These are phyloP conservation scores for Eucalyptus tenuipes DNA, from an alignment of 345 rosid species.

Conservation along the genomic window DNA sequence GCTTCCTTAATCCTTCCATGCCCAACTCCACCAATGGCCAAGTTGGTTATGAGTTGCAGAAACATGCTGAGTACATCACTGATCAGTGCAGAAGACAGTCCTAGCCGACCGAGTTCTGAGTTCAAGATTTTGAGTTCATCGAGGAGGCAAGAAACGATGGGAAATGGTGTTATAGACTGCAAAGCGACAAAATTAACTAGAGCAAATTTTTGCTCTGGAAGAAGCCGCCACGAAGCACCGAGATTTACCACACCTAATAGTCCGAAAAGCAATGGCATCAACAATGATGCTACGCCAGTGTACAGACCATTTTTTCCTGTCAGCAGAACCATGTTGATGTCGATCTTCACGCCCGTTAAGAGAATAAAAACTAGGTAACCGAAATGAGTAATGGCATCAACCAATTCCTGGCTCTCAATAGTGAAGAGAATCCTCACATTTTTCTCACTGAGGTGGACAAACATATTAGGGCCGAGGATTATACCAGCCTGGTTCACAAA, in stretches of 20 bases:
- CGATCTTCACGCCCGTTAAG: slow-evolving; percentile 12
- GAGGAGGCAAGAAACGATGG: not conserved
- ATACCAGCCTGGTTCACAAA: not conserved
- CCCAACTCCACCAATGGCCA: not conserved
- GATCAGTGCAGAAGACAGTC: slow-evolving; percentile 1
- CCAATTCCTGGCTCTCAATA: not conserved
- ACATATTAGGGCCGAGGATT: not conserved
- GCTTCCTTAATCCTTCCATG: not conserved
- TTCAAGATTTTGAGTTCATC: slow-evolving; percentile 2
- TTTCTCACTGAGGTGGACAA: not conserved
- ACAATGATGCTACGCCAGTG: not conserved
- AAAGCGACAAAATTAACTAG: not conserved
- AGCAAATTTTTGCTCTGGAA: not conserved
- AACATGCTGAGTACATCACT: not conserved
- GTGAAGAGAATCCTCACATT: not conserved
- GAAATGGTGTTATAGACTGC: slow-evolving; percentile 1
- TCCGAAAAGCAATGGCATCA: not conserved
- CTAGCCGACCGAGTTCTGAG: slow-evolving; percentile 14
- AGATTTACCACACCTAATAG: not conserved
- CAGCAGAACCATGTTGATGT: not conserved
- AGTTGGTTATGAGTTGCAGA: not conserved
- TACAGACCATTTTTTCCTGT: not conserved
- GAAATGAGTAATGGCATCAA: not conserved
- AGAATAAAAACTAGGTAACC: slow-evolving; percentile 6
- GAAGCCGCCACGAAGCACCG: not conserved